Evolutionary conservation across 2,329 filamentous ascomycete genomes (phyloP).

Genomic region (Fusarium setosum): DNA sequence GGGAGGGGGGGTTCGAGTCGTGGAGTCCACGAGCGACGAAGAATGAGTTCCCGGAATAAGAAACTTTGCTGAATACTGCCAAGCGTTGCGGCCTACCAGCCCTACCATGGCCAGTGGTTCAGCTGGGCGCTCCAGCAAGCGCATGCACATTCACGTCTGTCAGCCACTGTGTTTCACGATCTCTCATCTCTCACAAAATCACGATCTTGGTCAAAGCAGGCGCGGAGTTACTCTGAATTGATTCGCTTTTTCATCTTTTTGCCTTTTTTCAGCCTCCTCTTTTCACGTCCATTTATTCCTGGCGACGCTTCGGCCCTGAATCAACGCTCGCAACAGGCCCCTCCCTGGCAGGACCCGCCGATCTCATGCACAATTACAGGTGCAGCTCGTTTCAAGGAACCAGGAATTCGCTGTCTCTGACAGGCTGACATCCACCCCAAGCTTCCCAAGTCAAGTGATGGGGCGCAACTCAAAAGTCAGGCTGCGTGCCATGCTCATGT

Average conservation of each 20-base stretch:
- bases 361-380: slow-evolving; percentile 8
- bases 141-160: neutral
- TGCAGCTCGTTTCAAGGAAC: slow-evolving; percentile 6
- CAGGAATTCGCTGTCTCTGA: slow-evolving; percentile 15
- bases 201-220: slow-evolving; percentile 4
- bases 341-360: neutral
- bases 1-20: slow-evolving; percentile 57
- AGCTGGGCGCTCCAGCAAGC: neutral
- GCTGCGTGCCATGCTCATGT: slow-evolving; percentile 12
- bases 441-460: slow-evolving; percentile 26
- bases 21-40: slow-evolving; percentile 52
- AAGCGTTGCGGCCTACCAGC: neutral
- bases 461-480: slow-evolving; percentile 2
- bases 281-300: neutral
- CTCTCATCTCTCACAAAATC: neutral
- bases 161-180: slow-evolving; percentile 9
- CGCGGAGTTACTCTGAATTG: slow-evolving; percentile 32
- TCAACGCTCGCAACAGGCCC: neutral
- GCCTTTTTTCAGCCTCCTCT: neutral
- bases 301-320: neutral
- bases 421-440: slow-evolving; percentile 1
- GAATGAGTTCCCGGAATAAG: slow-evolving; percentile 29
- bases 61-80: neutral
- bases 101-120: neutral
- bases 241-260: neutral